phyloP scores from a whole-genome alignment of 1,284 basidiomycete species.

The Moniliophthora roreri region DNA sequence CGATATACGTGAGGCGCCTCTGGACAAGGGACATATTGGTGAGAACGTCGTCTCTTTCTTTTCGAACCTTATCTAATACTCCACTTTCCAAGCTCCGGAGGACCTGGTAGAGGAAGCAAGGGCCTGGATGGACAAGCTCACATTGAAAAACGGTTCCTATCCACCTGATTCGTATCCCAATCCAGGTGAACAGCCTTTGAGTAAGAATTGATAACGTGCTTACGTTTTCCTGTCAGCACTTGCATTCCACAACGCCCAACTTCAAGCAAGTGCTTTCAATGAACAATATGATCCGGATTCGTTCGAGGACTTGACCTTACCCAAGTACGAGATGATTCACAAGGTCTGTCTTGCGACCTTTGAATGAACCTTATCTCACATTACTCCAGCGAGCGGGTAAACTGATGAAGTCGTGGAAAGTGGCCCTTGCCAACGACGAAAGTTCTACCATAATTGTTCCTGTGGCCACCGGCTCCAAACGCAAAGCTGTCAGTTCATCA shows the following conservation, averaged over 20 bases:
- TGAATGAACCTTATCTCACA: conserved; percentile 1
- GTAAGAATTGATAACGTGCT: conserved; percentile 2
- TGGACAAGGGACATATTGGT: conserved; percentile 59
- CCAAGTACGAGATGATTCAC: conserved; percentile 78
- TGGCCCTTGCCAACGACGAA: conserved; percentile 63
- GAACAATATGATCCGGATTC: conserved; percentile 77
- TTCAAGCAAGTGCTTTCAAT: conserved; percentile 90
- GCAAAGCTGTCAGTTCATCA: conserved; percentile 59
- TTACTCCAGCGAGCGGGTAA: conserved; percentile 65
- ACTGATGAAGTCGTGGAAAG: conserved; percentile 78
- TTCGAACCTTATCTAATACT: conserved; percentile 2
- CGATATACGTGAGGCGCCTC: conserved; percentile 82
- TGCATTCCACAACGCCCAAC: conserved; percentile 85
- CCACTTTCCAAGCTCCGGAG: conserved; percentile 55
- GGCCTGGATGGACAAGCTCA: conserved; percentile 78
- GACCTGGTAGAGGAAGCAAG: conserved; percentile 69
- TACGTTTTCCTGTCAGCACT: conserved; percentile 45
- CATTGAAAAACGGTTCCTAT: conserved; percentile 78
- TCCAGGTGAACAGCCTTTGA: conserved; percentile 58
- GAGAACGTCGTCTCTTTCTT: conserved; percentile 12
- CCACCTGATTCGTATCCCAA: conserved; percentile 91
- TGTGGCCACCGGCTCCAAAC: conserved; percentile 57
- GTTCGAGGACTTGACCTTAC: conserved; percentile 80
- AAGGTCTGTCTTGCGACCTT: conserved; percentile 41
- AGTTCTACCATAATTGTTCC: conserved; percentile 49